These are phyloP conservation scores for Claviceps monticola DNA, from an alignment of 2,329 filamentous ascomycete genomes.

Conservation along the genomic window DNA sequence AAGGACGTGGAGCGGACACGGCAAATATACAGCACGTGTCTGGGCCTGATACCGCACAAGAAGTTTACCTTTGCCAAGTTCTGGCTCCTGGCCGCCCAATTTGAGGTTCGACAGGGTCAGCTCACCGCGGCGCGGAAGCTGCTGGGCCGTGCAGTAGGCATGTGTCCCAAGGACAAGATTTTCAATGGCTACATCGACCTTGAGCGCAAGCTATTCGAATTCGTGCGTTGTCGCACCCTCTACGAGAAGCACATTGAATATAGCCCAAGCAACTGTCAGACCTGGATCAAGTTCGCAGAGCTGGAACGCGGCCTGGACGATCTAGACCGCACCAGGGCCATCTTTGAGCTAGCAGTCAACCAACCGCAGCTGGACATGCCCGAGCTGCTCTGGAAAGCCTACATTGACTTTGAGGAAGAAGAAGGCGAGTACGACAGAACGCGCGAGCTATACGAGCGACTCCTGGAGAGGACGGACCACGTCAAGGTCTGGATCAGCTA, in stretches of 20 bases:
- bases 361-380: conserved; percentile 90
- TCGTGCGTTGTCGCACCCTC: conserved; percentile 75
- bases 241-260: conserved; percentile 92
- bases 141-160: conserved; percentile 77
- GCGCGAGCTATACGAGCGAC: conserved; percentile 71
- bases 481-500: conserved; percentile 99
- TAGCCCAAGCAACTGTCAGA: conserved; percentile 79
- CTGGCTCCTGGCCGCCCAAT: conserved; percentile 87
- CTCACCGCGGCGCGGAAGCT: conserved; percentile 73
- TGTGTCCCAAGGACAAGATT: conserved; percentile 90
- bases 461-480: conserved; percentile 90
- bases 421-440: conserved; percentile 82
- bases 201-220: conserved; percentile 89
- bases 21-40: conserved; percentile 81
- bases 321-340: conserved; percentile 70
- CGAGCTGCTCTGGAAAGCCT: conserved; percentile 92
- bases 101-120: conserved; percentile 79
- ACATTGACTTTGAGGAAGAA: conserved; percentile 97
- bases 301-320: conserved; percentile 87
- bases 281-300: conserved; percentile 94
- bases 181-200: conserved; percentile 90
- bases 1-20: conserved; percentile 65
- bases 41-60: conserved; percentile 84
- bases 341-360: conserved; percentile 79
- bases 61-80: conserved; percentile 96